phyloP scores from a whole-genome alignment of 2,329 filamentous ascomycete genomes.

The Alternaria sp. region DNA sequence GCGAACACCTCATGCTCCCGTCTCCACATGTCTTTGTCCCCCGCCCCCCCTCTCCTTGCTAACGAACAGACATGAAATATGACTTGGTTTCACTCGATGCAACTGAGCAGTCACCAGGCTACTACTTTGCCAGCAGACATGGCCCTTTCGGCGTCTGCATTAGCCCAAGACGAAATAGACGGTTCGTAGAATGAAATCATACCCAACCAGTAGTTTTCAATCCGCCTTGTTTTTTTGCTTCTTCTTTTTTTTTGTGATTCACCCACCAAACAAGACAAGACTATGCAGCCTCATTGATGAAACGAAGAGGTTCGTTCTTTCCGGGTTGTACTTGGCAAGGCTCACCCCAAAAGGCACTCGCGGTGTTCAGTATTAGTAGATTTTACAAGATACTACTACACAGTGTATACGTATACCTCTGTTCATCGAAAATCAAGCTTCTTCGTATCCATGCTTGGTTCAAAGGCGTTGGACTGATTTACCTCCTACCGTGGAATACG shows the following conservation, averaged over 20 bases:
- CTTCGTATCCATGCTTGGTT: not conserved
- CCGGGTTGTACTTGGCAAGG: not conserved
- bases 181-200: conserved; percentile 21
- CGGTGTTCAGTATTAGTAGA: not conserved
- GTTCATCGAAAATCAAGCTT: not conserved
- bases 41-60: conserved; percentile 16
- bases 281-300: not conserved
- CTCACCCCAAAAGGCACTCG: not conserved
- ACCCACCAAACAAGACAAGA: not conserved
- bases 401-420: not conserved
- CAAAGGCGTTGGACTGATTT: not conserved
- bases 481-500: not conserved
- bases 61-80: conserved; percentile 8
- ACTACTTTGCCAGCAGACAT: not conserved
- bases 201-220: not conserved
- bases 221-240: not conserved
- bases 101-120: not conserved
- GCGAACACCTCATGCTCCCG: not conserved
- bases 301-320: not conserved
- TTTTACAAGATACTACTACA: not conserved
- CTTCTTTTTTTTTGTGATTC: not conserved
- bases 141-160: conserved; percentile 5
- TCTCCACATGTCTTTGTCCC: conserved; percentile 5
- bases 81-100: conserved; percentile 6
- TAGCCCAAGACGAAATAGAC: conserved; percentile 10